Evolutionary conservation across 805 yeast species (phyloP), one percentile per base, ranked within the genome.

Genomic region (Debaryomyces tyrocola): DNA sequence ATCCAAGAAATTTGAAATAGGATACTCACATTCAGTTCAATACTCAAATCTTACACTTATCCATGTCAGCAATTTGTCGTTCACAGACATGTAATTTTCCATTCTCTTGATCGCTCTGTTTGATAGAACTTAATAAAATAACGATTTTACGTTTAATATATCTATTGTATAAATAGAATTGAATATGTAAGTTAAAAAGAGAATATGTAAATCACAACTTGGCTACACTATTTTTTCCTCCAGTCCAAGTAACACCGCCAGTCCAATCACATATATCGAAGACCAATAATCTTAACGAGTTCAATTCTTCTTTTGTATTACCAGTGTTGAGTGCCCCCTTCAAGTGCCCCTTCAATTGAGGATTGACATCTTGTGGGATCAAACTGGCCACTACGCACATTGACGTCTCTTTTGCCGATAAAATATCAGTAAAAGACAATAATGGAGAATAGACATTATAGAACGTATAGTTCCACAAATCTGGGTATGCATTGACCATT

Each of bases 361-460:
- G 96, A 54, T 87, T 89, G 9, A 91, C 97, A 63, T 91, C 96
- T 60, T 89, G 96, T 1, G 97, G 97, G 9, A 91, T 83, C 53
- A 91, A 74, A 50, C 92, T 77, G 0, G 95, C 84, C 14, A 91
- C 79, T 2, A 91, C 81, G 28, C 89, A 84, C 48, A 89, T 60
- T 28, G 92, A 83, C 1, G 96, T 85, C 52, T 90, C 96, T 51
- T 72, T 74, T 1, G 86, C 82, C 4, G 74, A 59, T 24, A 91
- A 65, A 1, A 89, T 74, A 2, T 75, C 84, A 14, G 82, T 78
- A 62, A 67, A 85, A 17, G 96, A 84, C 49, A 91, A 73, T 29
- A 91, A 66, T 4, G 95, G 90, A 0, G 88, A 80, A 60, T 91
- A 91, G 12, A 86, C 91, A 59, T 85, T 82, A 44, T 81, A 79